Percentiles rank a stretch among this genome's conserved stretches.
These are phyloP conservation scores for Gossypium raimondii DNA, from an alignment of 345 rosid genomes.

Conservation along the genomic window DNA sequence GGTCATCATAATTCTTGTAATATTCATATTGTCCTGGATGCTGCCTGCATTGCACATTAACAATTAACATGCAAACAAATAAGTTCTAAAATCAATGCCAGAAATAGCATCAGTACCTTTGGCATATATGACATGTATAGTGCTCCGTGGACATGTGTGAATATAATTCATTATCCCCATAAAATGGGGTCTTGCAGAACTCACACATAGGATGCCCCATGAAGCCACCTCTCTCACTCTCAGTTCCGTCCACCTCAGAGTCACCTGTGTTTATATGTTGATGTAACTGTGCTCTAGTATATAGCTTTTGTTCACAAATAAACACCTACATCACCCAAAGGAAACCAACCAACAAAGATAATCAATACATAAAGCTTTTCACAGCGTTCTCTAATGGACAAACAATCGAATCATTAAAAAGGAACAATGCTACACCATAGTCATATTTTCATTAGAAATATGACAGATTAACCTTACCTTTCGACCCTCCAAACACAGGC, in stretches of 20 bases:
- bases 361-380: neutral
- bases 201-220: conserved; percentile 93
- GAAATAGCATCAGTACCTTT: conserved; percentile 45
- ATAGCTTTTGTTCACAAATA: conserved; percentile 90
- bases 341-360: conserved; percentile 4
- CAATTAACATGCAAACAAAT: neutral
- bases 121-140: conserved; percentile 88
- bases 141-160: conserved; percentile 91
- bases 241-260: conserved; percentile 93
- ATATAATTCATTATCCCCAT: conserved; percentile 92
- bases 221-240: conserved; percentile 96
- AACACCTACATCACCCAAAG: conserved; percentile 50
- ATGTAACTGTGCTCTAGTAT: conserved; percentile 71
- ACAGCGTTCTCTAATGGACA: neutral
- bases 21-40: conserved; percentile 89
- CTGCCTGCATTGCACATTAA: conserved; percentile 49
- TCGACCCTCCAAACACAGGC: conserved; percentile 89
- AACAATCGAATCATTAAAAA: neutral
- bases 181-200: conserved; percentile 79
- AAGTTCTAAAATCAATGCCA: neutral
- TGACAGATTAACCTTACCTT: conserved; percentile 48
- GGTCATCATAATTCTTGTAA: conserved; percentile 85
- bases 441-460: neutral
- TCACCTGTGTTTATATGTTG: conserved; percentile 86
- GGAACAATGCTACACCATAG: neutral